These are phyloP conservation scores for Epichloe gansuensis DNA, from an alignment of 2,329 filamentous ascomycete species.

Conservation along the genomic window DNA sequence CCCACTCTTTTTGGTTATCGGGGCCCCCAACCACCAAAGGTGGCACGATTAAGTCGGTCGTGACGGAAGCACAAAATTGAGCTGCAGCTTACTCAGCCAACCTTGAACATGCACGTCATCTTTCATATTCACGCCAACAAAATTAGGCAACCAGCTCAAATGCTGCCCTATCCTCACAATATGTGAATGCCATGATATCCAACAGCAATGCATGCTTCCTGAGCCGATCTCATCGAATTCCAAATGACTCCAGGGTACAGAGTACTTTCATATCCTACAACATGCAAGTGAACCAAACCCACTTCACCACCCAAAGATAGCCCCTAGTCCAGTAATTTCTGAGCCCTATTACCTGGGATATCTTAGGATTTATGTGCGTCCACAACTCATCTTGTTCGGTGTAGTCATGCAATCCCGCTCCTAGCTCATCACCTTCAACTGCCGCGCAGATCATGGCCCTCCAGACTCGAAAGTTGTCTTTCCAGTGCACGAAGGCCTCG, in stretches of 20 bases:
- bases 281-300: neutral
- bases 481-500: constrained; percentile 62
- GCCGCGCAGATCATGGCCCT: constrained; percentile 7
- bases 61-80: neutral
- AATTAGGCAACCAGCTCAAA: neutral
- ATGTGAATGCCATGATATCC: neutral
- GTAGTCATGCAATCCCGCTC: constrained; percentile 11
- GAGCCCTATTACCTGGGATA: constrained; percentile 1
- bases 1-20: too few relatives aligned
- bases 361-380: constrained; percentile 12
- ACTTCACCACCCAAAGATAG: neutral
- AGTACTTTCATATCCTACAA: neutral
- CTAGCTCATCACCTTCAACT: constrained; percentile 2
- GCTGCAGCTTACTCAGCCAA: neutral
- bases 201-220: neutral
- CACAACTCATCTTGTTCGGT: constrained; percentile 13
- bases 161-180: neutral
- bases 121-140: neutral
- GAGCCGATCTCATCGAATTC: too few relatives aligned
- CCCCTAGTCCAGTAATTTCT: neutral
- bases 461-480: constrained; percentile 43
- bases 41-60: too few relatives aligned
- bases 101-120: neutral
- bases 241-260: neutral
- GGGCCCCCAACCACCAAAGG: too few relatives aligned